Evolutionary conservation across 768 basidiomycete species (phyloP).

Genomic region (Auriscalpium vulgare): DNA sequence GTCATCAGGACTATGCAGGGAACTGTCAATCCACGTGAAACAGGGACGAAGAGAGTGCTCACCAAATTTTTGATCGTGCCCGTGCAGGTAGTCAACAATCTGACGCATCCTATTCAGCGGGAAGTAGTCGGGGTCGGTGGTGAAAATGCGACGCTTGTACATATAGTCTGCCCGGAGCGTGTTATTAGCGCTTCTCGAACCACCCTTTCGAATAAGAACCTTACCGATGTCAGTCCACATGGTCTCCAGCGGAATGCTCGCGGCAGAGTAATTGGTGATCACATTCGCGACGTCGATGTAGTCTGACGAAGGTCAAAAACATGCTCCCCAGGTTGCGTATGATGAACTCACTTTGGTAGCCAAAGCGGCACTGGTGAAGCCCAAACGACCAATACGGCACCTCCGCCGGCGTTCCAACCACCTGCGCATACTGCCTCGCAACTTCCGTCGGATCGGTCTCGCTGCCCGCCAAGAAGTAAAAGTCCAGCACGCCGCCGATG

Average conservation of each 20-base stretch:
- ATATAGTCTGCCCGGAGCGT: constrained; percentile 48
- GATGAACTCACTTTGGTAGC: constrained; percentile 42
- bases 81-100: constrained; percentile 54
- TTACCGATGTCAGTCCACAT: constrained; percentile 76
- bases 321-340: neutral
- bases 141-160: constrained; percentile 60
- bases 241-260: constrained; percentile 61
- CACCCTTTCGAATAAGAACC: constrained; percentile 2
- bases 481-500: constrained; percentile 71
- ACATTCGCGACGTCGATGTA: constrained; percentile 56
- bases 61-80: constrained; percentile 53
- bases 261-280: constrained; percentile 51
- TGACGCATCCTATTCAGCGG: constrained; percentile 55
- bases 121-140: constrained; percentile 61
- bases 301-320: constrained; percentile 27
- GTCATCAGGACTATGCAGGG: constrained; percentile 53
- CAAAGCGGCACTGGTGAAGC: constrained; percentile 66
- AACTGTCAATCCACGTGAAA: too few relatives aligned
- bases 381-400: constrained; percentile 73
- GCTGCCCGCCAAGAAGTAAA: constrained; percentile 72
- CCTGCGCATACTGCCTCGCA: constrained; percentile 59
- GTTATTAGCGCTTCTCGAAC: neutral
- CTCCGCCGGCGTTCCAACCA: constrained; percentile 60
- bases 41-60: constrained; percentile 10
- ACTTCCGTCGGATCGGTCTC: constrained; percentile 47